Conservation (phyloP, 139 green algal genomes). For the Tetraselmis chui region DNA sequence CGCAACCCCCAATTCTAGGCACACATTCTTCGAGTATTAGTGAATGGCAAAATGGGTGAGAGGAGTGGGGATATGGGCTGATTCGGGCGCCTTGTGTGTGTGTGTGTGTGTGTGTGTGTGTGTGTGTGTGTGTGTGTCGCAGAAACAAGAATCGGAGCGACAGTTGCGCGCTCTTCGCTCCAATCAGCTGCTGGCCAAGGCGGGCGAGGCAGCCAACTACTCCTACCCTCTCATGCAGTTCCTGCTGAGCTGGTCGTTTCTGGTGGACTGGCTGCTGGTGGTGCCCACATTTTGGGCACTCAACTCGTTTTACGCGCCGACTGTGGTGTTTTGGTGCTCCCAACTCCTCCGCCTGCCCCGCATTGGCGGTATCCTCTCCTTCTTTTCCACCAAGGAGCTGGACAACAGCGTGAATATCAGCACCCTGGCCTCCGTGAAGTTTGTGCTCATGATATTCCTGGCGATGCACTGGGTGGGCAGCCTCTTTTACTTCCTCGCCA, state of each 20-base stretch:
- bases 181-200: background rate
- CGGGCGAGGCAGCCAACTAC: background rate
- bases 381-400: background rate
- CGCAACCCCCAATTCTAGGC: no score
- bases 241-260: background rate
- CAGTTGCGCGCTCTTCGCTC: background rate
- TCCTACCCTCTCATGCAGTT: background rate
- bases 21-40: no score
- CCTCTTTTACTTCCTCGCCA: conserved; percentile 24
- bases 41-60: no score
- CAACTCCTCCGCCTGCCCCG: background rate
- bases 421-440: conserved; percentile 26
- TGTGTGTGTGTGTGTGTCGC: background rate
- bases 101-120: background rate
- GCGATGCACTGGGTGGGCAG: conserved; percentile 31
- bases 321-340: background rate
- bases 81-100: background rate
- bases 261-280: background rate
- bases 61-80: no score
- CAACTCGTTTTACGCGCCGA: background rate
- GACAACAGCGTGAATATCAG: conserved; percentile 22
- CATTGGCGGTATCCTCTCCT: background rate
- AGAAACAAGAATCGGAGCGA: background rate
- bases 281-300: background rate
- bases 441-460: conserved; percentile 23